Percentiles rank a stretch among this genome's conserved stretches.
phyloP scores from a whole-genome alignment of 768 basidiomycete genomes.

The Lentinula guzmanii region DNA sequence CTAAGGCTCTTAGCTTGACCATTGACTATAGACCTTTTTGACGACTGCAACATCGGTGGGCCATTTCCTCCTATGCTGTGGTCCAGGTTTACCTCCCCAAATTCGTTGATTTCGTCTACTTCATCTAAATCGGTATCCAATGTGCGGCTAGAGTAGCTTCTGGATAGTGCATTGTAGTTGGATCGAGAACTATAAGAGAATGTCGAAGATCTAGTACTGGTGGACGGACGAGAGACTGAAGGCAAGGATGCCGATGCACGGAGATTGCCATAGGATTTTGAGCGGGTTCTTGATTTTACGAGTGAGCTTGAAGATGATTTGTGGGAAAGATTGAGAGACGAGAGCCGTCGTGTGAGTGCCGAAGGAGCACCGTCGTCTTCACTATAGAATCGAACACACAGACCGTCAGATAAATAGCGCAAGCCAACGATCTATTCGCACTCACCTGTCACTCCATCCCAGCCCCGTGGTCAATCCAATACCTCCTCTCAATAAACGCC shows the following conservation, averaged over 20 bases:
- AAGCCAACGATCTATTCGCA: conserved; percentile 6
- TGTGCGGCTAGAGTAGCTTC: not conserved
- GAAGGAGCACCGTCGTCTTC: conserved; percentile 74
- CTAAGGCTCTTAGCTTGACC: not conserved
- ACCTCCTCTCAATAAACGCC: conserved; percentile 49
- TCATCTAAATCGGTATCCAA: conserved; percentile 1
- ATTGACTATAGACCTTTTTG: not conserved
- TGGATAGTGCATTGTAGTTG: not conserved
- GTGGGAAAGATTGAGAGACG: conserved; percentile 45
- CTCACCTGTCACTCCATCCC: conserved; percentile 71
- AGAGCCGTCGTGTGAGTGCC: conserved; percentile 56
- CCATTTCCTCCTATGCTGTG: not conserved
- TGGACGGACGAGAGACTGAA: not conserved
- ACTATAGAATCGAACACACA: conserved; percentile 23
- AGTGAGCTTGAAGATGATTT: conserved; percentile 41
- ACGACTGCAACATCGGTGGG: not conserved
- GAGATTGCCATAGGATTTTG: conserved; percentile 2
- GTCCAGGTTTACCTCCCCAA: not conserved
- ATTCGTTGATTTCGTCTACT: not conserved
- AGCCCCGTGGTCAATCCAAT: conserved; percentile 67
- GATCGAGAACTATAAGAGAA: not conserved
- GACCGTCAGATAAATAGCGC: conserved; percentile 3
- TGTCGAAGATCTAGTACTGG: not conserved
- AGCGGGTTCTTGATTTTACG: conserved; percentile 10
- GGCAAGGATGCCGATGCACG: not conserved